Evolutionary conservation across 106 monocot genomes (phyloP), one percentile per base, ranked within the genome.

Genomic region (Triglochin maritima): DNA sequence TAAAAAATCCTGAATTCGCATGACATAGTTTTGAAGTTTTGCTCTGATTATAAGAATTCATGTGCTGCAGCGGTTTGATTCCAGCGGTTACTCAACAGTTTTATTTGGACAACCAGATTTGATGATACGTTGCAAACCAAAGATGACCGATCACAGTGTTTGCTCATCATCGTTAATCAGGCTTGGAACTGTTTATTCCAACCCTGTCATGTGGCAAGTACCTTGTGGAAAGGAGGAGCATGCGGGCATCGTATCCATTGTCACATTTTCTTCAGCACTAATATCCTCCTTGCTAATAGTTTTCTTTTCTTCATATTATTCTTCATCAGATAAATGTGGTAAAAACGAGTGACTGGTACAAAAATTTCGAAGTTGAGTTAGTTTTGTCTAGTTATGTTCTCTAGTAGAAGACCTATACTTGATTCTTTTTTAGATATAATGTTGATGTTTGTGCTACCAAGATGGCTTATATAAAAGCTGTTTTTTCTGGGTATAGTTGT

Each of bases 141-240:
- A 66, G 46, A 14, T 64, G 50, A 1, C 49, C 9, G 60, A 58
- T 6, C 46, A 59, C 17, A 61, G 72, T 17, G 17, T 66, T 15
- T 80, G 73, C 70, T 76, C 58, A 1, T 89, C 83, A 76, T 44
- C 68, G 17, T 47, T 81, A 42, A 60, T 56, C 15, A 13, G 55
- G 47, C 61, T 66, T 56, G 49, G 64, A 50, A 58, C 45, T 44
- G 13, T 4, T 42, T 47, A 63, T 60, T 17, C 56, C 17, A 71
- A 44, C 64, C 65, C 6, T 10, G 52, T 77, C n/a, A 60, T 13
- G 0, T 89, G 89, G 86, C 58, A 17, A 43, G 57, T 86, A 57
- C 89, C 89, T 57, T 81, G 86, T 66, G 89, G 89, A 55, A 67
- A 83, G 16, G 71, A 63, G 50, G 74, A 59, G 44, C 85, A 80